Base-by-base conservation (phyloP, 2,329 filamentous ascomycete genomes). In the Plenodomus biglobosus region DNA sequence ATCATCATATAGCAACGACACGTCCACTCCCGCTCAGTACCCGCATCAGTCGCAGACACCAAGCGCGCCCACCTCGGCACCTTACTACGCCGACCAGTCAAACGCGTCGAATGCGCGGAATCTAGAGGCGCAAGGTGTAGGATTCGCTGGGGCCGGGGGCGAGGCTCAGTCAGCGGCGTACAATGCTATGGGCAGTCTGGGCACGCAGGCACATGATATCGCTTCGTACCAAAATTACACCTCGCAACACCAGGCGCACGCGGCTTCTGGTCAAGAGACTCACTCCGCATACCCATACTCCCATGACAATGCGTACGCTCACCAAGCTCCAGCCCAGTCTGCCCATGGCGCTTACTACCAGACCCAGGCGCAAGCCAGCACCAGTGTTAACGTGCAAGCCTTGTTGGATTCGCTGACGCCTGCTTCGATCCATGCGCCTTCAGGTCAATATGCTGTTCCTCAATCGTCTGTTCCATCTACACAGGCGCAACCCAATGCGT, bases 1-100 rank as follows among this genome's bases (percentile, higher is more conserved):
- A 46, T 78, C 83, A 44, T 80, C 79, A 53, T 82, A 83, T 76
- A 80, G 76, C 64, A 51, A 50, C 55, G 45, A 46, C 37, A 44
- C 60, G 50, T 64, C 65, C n/a, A 52, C 66, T 22, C 59, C 61
- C 45, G 60, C 61, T 37, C 70, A 61, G 56, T 69, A 62, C 55
- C 59, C 61, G 17, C 67, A 65, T 46, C 66, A 68, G 43, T 61
- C 64, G 38, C 65, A 70, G 35, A 62, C 63, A 43, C 58, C 62
- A 46, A 68, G 56, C 61, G 53, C 60, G 27, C 57, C 62, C 42
- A 58, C 70, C 17, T 56, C 61, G 32, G 56, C 61, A 48, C 62
- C 66, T 37, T 66, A 62, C 50, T 68, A 65, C 52, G 56, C 66
- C 65, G 61, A 71, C 40, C 62, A 63, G 38, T 35, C 48, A 40